phyloP scores from a whole-genome alignment of 2,329 filamentous ascomycete genomes.

The Aspergillus persii region DNA sequence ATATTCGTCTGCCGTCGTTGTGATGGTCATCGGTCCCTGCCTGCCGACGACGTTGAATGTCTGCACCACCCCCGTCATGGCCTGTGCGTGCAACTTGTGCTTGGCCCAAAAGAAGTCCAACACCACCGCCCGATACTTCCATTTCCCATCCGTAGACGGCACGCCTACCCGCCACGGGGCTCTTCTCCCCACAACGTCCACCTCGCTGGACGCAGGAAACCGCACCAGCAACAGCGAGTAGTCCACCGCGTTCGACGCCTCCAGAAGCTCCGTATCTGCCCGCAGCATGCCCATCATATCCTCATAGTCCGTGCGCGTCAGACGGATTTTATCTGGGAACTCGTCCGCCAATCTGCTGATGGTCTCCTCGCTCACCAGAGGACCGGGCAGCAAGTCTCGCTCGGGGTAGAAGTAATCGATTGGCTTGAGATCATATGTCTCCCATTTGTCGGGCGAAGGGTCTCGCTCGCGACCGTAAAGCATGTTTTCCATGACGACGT shows the following conservation, averaged over 20 bases:
- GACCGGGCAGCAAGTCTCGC: conserved; percentile 65
- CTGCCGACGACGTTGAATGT: conserved; percentile 62
- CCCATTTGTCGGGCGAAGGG: conserved; percentile 54
- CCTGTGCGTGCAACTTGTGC: conserved; percentile 64
- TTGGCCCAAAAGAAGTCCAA: conserved; percentile 79
- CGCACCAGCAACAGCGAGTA: conserved; percentile 73
- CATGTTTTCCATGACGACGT: conserved; percentile 77
- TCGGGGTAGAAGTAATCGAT: conserved; percentile 74
- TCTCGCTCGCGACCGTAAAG: conserved; percentile 58
- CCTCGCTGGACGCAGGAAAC: conserved; percentile 43
- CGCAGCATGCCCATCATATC: conserved; percentile 56
- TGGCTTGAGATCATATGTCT: conserved; percentile 73
- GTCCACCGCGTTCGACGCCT: conserved; percentile 65
- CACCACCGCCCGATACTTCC: conserved; percentile 65
- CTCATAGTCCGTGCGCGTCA: conserved; percentile 56
- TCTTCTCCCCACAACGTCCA: conserved; percentile 30
- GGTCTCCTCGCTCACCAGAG: conserved; percentile 62
- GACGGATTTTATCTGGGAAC: conserved; percentile 64
- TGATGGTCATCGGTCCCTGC: conserved; percentile 72
- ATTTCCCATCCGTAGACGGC: conserved; percentile 60
- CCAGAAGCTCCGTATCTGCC: conserved; percentile 62
- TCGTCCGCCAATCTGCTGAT: conserved; percentile 65
- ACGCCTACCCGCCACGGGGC: conserved; percentile 62
- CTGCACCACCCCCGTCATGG: conserved; percentile 64
- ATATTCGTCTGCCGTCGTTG: conserved; percentile 67